Evolutionary conservation across 2,329 filamentous ascomycete genomes (phyloP), one percentile per base, ranked within the genome.

Genomic region (Zasmidium angulare): DNA sequence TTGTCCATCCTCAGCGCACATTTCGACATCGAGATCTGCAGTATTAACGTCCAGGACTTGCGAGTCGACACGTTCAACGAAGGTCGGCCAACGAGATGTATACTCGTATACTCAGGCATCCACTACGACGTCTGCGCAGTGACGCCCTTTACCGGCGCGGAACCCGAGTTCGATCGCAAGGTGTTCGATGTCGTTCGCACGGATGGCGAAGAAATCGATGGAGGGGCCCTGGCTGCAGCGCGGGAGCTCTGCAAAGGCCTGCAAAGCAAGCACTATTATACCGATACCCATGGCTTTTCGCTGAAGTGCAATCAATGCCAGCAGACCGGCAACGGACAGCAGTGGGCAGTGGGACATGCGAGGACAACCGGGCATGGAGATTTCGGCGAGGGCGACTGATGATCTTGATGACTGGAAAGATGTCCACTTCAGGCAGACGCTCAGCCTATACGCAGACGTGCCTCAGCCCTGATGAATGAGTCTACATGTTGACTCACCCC

Each of bases 51-150:
- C 2, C 82, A 88, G 68, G 84, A 85, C 43, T 74, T 86, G 12
- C 77, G 86, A 12, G 80, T 91, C 4, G 88, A 91, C 68, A 84
- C 84, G 3, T 96, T 93, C 76, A 96, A 96, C 65, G 90, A 95
- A 71, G 86, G 86, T 0, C 84, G 84, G 55, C 74, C 78, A 31
- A 84, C 82, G 46, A 83, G 91, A 6, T 93, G 90, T 69, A 86
- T 96, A 23, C 79, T 97, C 22, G 87, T 96, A 0, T 97, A 96
- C 76, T 93, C 89, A 0, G 92, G 92, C 2, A 95, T 97, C 53
- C 93, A 97, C 74, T 97, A 97, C 76, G 93, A 97, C 75, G 88
- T 90, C 6, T 88, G 97, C 60, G 91, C 90, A 0, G 85, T 96
- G 65, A 87, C 86, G 19, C 85, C 83, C 43, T 86, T 81, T 21